Conservation (phyloP, 768 basidiomycete genomes). For the Mrakia blollopis region DNA sequence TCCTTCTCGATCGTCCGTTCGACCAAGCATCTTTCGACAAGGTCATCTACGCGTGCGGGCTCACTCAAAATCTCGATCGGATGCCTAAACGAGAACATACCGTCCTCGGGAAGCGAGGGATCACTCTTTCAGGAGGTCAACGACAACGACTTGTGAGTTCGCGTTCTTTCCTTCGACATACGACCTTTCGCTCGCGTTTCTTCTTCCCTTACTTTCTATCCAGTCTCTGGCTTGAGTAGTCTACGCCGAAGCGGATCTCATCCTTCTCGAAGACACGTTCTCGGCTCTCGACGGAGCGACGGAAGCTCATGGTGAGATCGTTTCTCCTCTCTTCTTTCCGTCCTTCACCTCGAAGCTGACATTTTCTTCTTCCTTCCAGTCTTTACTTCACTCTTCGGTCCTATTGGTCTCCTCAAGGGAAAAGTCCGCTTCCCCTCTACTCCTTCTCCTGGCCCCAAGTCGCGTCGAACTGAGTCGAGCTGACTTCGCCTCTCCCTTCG, state of each 20-base stretch:
- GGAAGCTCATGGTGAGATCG: constrained; percentile 28
- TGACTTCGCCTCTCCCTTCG: background rate
- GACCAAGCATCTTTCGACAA: background rate
- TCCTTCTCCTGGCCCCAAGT: too few species aligned
- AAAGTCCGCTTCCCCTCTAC: background rate
- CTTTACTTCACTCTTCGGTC: constrained; percentile 34
- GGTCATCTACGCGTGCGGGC: background rate
- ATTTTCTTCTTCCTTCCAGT: background rate
- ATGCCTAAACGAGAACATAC: background rate
- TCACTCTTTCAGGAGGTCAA: constrained; percentile 11
- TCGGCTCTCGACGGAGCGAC: constrained; percentile 37
- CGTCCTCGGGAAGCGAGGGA: constrained; percentile 13
- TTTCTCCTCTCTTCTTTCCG: too few species aligned
- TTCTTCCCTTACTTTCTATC: too few species aligned
- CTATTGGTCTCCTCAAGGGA: constrained; percentile 27
- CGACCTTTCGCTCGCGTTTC: background rate
- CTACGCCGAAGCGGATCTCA: constrained; percentile 33
- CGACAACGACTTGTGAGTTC: constrained; percentile 19
- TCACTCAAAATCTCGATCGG: background rate
- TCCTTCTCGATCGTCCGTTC: background rate
- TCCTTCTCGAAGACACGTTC: constrained; percentile 37
- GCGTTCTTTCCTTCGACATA: too few species aligned
- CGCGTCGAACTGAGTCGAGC: background rate
- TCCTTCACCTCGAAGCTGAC: too few species aligned
- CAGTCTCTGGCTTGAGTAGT: constrained; percentile 35